Evolutionary conservation across 2,329 filamentous ascomycete genomes (phyloP), one percentile per base, ranked within the genome.

Genomic region (Colletotrichum euphorbiae): DNA sequence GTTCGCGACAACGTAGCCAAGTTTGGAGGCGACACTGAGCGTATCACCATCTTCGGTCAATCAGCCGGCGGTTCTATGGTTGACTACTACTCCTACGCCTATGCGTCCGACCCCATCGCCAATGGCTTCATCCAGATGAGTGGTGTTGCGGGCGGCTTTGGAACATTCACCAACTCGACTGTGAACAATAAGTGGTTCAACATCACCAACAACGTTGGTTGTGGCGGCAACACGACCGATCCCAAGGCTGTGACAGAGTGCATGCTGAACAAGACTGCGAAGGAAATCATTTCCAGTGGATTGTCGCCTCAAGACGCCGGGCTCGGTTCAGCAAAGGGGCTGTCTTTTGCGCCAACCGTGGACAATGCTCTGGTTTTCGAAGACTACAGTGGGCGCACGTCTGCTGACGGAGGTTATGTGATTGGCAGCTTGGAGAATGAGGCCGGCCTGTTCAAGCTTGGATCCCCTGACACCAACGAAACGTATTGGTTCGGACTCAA

Each of bases 11-110:
- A 73, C 17, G 64, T 73, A 13, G 70, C 54, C 3, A 45, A 46
- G 28, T 73, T 73, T 19, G 72, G 72, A 33, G 72, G 72, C 36
- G 68, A 73, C 36, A 57, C 58, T n/a, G 48, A 50, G 17, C 69
- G 67, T 31, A 75, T 77, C 58, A 75, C 73, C 2, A 64, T 77
- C 17, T 75, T 75, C 58, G 74, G 75, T 8, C 71, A 76, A 54
- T 75, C 73, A 15, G 75, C 74, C 21, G 75, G 74, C 0, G 64
- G 67, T 6, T 62, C 67, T 13, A 73, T 79, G 5, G 80, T 81
- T 1, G 83, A 86, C 71, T 80, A 81, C 72, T 84, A 82, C 76
- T 79, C 81, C 6, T 86, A 84, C 67, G 82, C 84, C 6, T 85
- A 82, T 82, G 63, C 72, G 3, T 66, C 82, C 0, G 82, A 87